Percentiles rank a stretch among this genome's conserved stretches.
These are phyloP conservation scores for Rhizophagus prolifer DNA, from an alignment of 192 early-diverging fungal genomes.

Conservation along the genomic window DNA sequence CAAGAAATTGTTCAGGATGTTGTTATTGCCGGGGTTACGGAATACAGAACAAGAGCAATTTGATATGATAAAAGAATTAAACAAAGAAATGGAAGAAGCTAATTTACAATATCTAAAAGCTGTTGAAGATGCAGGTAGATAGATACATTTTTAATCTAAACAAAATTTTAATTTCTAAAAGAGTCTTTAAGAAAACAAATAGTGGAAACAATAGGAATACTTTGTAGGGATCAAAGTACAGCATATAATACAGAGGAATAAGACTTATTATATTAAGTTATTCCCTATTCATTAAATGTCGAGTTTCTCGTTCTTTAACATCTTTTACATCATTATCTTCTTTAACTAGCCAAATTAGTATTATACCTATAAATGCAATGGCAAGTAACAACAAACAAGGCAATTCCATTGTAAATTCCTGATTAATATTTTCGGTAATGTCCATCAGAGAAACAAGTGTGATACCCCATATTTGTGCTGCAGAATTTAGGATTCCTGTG, in stretches of 20 bases:
- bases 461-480: conserved; percentile 38
- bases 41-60: conserved; percentile 43
- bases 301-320: not conserved
- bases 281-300: not conserved
- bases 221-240: conserved; percentile 36
- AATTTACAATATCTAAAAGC: conserved; percentile 41
- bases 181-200: conserved; percentile 37
- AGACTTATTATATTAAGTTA: not conserved
- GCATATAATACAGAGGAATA: not conserved
- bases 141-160: not conserved
- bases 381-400: conserved; percentile 22
- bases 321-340: not conserved
- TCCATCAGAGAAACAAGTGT: conserved; percentile 42
- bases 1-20: conserved; percentile 40
- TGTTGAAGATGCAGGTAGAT: conserved; percentile 34
- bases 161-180: conserved; percentile 1
- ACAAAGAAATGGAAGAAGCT: conserved; percentile 37
- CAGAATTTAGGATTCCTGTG: conserved; percentile 40
- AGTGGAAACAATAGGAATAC: conserved; percentile 32
- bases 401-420: conserved; percentile 42
- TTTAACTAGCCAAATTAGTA: conserved; percentile 2
- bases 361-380: not conserved
- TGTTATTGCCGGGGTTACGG: conserved; percentile 42
- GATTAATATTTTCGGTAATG: conserved; percentile 28
- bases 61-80: conserved; percentile 32